Evolutionary conservation across 2,329 filamentous ascomycete species (phyloP).

Genomic region (Rhynchosporium graminicola): DNA sequence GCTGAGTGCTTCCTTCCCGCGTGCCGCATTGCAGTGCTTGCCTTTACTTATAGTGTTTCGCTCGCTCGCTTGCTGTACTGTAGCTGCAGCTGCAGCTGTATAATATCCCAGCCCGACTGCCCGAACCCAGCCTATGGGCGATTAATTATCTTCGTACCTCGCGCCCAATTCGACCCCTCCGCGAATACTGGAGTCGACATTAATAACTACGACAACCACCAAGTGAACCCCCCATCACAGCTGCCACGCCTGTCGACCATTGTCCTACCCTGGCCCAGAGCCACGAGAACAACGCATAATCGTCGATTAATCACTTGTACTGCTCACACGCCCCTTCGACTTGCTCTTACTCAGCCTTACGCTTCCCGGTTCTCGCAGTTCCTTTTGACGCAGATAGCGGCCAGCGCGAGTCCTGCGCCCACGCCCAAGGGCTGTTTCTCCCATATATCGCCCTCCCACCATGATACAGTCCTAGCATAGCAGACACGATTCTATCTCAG

Average conservation of each 20-base stretch:
- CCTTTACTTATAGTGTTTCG: too few relatives aligned
- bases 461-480: conserved; percentile 41
- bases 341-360: conserved; percentile 28
- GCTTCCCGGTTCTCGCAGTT: conserved; percentile 17
- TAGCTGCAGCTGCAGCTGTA: too few relatives aligned
- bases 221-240: conserved; percentile 2
- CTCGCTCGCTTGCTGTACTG: too few relatives aligned
- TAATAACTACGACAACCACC: conserved; percentile 7
- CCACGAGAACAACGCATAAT: conserved; percentile 26
- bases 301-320: neutral
- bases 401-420: conserved; percentile 19
- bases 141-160: too few relatives aligned
- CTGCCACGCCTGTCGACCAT: conserved; percentile 11
- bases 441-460: conserved; percentile 30
- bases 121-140: too few relatives aligned
- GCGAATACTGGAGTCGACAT: neutral
- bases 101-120: too few relatives aligned
- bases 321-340: conserved; percentile 7
- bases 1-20: too few relatives aligned
- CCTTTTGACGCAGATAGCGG: conserved; percentile 19
- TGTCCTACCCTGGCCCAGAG: conserved; percentile 19
- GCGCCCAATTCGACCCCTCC: too few relatives aligned
- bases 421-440: conserved; percentile 20
- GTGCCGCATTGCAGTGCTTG: too few relatives aligned
- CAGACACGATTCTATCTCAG: conserved; percentile 32